phyloP scores from a whole-genome alignment of 768 basidiomycete genomes.

The Trametes maxima region DNA sequence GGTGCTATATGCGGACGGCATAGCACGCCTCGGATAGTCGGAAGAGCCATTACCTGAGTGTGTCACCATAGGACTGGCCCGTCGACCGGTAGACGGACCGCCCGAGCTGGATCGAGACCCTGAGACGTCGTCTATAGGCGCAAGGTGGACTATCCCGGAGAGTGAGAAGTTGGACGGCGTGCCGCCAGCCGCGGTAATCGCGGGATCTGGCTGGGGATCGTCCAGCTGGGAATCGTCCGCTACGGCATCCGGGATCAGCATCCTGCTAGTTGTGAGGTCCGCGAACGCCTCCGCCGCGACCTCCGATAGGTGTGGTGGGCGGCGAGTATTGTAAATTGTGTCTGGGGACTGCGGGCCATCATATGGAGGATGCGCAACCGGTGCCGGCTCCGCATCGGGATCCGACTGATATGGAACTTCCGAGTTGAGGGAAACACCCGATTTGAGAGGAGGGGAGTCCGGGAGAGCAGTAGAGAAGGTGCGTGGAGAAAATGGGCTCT shows the following conservation, averaged over 20 bases:
- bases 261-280: constrained; percentile 6
- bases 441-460: background rate
- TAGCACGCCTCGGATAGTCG: constrained; percentile 6
- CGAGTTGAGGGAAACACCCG: background rate
- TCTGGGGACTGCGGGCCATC: background rate
- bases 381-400: constrained; percentile 23
- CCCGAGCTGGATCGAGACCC: constrained; percentile 16
- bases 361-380: constrained; percentile 4
- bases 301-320: constrained; percentile 26
- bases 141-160: constrained; percentile 34
- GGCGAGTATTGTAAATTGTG: constrained; percentile 20
- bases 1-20: constrained; percentile 1
- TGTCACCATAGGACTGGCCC: background rate
- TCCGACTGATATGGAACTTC: constrained; percentile 9
- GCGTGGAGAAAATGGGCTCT: constrained; percentile 24
- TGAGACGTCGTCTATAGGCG: constrained; percentile 22
- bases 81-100: constrained; percentile 2
- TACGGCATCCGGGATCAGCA: constrained; percentile 5
- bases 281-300: constrained; percentile 26
- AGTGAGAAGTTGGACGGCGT: constrained; percentile 29
- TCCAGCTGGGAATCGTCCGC: background rate
- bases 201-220: background rate
- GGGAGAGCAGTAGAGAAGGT: constrained; percentile 19
- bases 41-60: constrained; percentile 17
- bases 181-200: background rate